Base-by-base conservation (phyloP, 129 eudicot genomes). In the Pulicaria dysenterica region DNA sequence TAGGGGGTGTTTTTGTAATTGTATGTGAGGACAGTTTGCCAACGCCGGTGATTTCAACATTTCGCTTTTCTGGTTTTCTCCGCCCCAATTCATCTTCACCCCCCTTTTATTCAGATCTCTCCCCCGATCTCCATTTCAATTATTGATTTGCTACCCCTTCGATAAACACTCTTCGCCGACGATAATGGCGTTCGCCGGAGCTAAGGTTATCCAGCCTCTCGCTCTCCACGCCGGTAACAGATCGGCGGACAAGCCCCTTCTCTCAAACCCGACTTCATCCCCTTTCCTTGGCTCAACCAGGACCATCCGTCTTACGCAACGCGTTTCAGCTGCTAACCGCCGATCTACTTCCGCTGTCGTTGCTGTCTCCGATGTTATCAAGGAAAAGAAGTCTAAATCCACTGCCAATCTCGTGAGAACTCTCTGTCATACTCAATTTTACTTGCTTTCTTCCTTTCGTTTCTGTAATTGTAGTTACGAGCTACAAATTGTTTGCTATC, bases 321-420 rank as follows among this genome's bases (percentile, higher is more conserved):
- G 40, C 50, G 10, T 55, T 24, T 63, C 68, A 4, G 41, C 47
- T 6, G 3, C 67, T 36, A 67, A 59, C 3, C 68, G 68, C 5
- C 57, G 76, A 72, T 72, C 76, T 46, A 19, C 45, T 63, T 51
- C 65, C 37, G 36, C 65, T 13, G 4, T 5, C 6, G 40, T 49
- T 36, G 76, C 61, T 37, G 67, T 58, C 44, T 72, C 68, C 37
- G 76, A 72, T 31, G 76, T 72, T 40, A n/a, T 64, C n/a, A 64
- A 64, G 69, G 69, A 64, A 3, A 64, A 64, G 50, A 72, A 58
- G 45, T 31, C 34, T 14, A 58, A 72, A 58, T 24, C 76, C 34
- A 8, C 46, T 10, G 5, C 76, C 0, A 58, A 72, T 72, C 76
- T 72, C 67, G 76, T 72, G 0, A 72, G 76, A n/a, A 14, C 9